A percentile compares a stretch with the other conserved stretches of the same genome.
phyloP scores from a whole-genome alignment of 2,329 filamentous ascomycete species.

The Didymella pinodella region DNA sequence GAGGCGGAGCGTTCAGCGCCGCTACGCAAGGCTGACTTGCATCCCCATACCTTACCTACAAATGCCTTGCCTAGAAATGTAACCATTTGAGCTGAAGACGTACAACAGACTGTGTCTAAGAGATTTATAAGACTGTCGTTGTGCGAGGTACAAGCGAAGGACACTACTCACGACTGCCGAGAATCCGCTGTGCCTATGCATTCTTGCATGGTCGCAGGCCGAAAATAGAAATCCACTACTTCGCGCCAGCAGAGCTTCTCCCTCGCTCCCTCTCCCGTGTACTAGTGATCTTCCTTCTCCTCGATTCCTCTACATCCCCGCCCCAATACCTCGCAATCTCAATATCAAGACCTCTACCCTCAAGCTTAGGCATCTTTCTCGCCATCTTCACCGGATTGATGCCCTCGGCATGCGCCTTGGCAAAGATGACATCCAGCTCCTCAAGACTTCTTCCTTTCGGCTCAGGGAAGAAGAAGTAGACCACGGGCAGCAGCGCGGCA shows the following conservation, averaged over 20 bases:
- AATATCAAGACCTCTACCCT: slow-evolving; percentile 8
- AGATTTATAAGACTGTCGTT: neutral
- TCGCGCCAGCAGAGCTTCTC: neutral
- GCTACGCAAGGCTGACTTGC: slow-evolving; percentile 13
- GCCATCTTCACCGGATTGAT: slow-evolving; percentile 61
- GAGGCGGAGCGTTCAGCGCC: slow-evolving; percentile 15
- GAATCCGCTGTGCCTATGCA: neutral
- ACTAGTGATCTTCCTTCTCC: slow-evolving; percentile 2
- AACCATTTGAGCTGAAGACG: neutral
- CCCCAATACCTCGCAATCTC: slow-evolving; percentile 19
- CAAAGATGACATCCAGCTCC: slow-evolving; percentile 67
- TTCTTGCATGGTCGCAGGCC: neutral
- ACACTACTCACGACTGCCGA: neutral
- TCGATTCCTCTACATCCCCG: slow-evolving; percentile 8
- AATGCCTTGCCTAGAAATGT: too few relatives aligned
- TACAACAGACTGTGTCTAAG: neutral
- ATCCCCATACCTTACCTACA: neutral
- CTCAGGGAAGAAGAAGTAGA: slow-evolving; percentile 69
- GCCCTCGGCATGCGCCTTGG: slow-evolving; percentile 57
- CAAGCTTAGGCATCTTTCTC: slow-evolving; percentile 56
- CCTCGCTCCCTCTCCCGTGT: slow-evolving; percentile 4
- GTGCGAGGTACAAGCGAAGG: too few relatives aligned
- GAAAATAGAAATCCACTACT: neutral
- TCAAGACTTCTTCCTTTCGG: slow-evolving; percentile 59
- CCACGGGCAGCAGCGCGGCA: slow-evolving; percentile 62